Percentiles rank a stretch among this genome's conserved stretches.
Evolutionary conservation across 2,329 filamentous ascomycete species (phyloP).

Genomic region (Onygenales sp.): DNA sequence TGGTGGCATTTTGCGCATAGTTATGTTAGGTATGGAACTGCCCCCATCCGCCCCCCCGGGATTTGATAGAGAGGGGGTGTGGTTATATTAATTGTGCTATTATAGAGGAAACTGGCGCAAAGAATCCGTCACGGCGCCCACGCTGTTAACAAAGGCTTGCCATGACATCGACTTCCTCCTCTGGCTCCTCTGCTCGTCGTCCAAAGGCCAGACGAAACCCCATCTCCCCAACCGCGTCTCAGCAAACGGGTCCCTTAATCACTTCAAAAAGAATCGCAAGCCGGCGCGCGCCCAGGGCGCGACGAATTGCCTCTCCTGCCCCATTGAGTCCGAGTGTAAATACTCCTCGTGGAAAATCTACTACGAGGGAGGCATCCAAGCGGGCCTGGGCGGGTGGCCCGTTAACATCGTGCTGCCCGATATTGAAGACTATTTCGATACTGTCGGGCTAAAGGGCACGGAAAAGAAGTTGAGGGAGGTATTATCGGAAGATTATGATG

Average conservation of each 20-base stretch:
- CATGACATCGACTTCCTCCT: slow-evolving; percentile 77
- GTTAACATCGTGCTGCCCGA: slow-evolving; percentile 70
- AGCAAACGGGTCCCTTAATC: slow-evolving; percentile 60
- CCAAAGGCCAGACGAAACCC: slow-evolving; percentile 31
- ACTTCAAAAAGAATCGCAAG: slow-evolving; percentile 62
- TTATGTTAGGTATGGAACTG: slow-evolving; percentile 47
- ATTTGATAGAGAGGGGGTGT: too few relatives aligned
- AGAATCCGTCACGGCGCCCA: slow-evolving; percentile 62
- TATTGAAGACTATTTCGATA: slow-evolving; percentile 57
- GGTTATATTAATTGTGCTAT: background rate
- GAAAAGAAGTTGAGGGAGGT: slow-evolving; percentile 33
- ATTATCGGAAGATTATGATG: slow-evolving; percentile 38
- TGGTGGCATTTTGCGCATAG: slow-evolving; percentile 80
- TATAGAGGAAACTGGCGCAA: slow-evolving; percentile 68
- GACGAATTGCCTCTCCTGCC: slow-evolving; percentile 70
- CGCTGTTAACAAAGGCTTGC: slow-evolving; percentile 74
- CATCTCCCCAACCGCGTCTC: slow-evolving; percentile 60
- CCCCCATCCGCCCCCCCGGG: too few relatives aligned
- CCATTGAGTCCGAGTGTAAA: slow-evolving; percentile 58
- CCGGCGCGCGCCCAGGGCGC: slow-evolving; percentile 57
- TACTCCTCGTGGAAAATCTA: slow-evolving; percentile 73
- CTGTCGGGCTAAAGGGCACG: slow-evolving; percentile 35
- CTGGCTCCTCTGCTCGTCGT: slow-evolving; percentile 66
- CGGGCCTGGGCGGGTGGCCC: slow-evolving; percentile 63
- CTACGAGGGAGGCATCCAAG: slow-evolving; percentile 51